phyloP scores from a whole-genome alignment of 768 basidiomycete species.

The Trametes coccinea region DNA sequence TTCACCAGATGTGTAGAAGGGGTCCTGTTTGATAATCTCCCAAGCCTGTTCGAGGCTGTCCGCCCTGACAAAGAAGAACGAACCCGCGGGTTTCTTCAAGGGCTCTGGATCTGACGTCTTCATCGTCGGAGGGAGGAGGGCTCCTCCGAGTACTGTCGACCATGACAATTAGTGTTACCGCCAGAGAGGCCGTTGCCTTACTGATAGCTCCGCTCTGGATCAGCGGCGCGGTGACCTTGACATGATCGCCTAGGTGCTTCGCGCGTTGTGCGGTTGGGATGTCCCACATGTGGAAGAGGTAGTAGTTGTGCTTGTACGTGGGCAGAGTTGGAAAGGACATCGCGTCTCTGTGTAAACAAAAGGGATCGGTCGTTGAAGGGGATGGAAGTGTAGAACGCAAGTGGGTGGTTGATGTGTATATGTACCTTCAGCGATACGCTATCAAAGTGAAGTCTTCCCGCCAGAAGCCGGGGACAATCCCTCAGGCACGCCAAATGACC shows the following conservation, averaged over 20 bases:
- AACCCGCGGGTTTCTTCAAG: not conserved
- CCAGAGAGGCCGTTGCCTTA: not conserved
- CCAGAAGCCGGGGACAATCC: too few species aligned
- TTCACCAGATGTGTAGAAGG: conserved; percentile 1
- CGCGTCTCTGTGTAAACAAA: not conserved
- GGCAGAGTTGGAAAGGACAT: not conserved
- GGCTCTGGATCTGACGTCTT: conserved; percentile 7
- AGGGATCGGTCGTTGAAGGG: too few species aligned
- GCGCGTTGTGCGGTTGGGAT: conserved; percentile 9
- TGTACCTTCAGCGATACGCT: too few species aligned
- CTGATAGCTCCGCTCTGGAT: conserved; percentile 11
- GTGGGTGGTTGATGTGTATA: too few species aligned
- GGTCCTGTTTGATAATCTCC: not conserved
- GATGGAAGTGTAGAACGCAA: too few species aligned
- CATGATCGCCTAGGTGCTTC: not conserved
- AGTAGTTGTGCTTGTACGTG: conserved; percentile 1
- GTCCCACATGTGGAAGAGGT: conserved; percentile 6
- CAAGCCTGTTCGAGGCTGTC: not conserved
- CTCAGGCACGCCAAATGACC: too few species aligned
- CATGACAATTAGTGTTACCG: not conserved
- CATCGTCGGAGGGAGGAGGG: not conserved
- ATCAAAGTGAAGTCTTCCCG: too few species aligned
- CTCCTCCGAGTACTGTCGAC: not conserved
- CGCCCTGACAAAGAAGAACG: not conserved
- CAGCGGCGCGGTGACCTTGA: conserved; percentile 1